A percentile compares a stretch with the other conserved stretches of the same genome.
phyloP scores from a whole-genome alignment of 1,284 basidiomycete genomes.

The Sporisorium scitamineum region DNA sequence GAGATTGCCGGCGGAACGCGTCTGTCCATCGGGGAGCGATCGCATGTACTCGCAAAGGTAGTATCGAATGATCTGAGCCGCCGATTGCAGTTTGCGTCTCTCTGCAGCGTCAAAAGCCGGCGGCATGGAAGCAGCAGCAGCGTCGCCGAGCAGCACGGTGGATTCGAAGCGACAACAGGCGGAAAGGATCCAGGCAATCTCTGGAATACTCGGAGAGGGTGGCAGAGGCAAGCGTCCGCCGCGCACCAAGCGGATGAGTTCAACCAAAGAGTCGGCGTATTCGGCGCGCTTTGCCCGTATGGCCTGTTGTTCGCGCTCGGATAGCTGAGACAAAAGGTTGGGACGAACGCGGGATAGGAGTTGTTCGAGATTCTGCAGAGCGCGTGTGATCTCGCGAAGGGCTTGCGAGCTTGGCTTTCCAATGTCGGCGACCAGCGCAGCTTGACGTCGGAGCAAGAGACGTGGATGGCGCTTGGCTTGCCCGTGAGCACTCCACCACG shows the following conservation, averaged over 20 bases:
- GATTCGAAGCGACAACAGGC: constrained; percentile 45
- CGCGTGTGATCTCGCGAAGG: constrained; percentile 26
- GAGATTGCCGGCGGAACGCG: constrained; percentile 14
- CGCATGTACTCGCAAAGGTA: constrained; percentile 40
- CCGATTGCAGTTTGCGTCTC: constrained; percentile 8
- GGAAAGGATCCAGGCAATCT: constrained; percentile 43
- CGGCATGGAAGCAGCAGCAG: not conserved
- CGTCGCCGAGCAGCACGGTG: constrained; percentile 16
- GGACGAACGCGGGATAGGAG: constrained; percentile 20
- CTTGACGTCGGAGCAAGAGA: constrained; percentile 13
- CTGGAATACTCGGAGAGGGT: constrained; percentile 14
- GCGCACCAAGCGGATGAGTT: constrained; percentile 31
- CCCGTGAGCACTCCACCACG: constrained; percentile 41
- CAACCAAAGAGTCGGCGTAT: constrained; percentile 29
- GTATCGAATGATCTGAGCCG: constrained; percentile 30
- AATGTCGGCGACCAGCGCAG: constrained; percentile 19
- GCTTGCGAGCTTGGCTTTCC: constrained; percentile 40
- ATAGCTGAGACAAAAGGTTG: constrained; percentile 20
- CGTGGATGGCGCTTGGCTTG: constrained; percentile 20
- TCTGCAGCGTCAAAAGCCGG: constrained; percentile 2
- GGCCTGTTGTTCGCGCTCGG: constrained; percentile 13
- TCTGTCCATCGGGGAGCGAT: constrained; percentile 26
- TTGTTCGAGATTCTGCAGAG: constrained; percentile 20
- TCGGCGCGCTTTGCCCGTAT: constrained; percentile 26
- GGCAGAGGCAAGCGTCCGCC: constrained; percentile 28